Evolutionary conservation across 495 filamentous ascomycete genomes (phyloP).

Genomic region (Aspergillus incahuasiensis): DNA sequence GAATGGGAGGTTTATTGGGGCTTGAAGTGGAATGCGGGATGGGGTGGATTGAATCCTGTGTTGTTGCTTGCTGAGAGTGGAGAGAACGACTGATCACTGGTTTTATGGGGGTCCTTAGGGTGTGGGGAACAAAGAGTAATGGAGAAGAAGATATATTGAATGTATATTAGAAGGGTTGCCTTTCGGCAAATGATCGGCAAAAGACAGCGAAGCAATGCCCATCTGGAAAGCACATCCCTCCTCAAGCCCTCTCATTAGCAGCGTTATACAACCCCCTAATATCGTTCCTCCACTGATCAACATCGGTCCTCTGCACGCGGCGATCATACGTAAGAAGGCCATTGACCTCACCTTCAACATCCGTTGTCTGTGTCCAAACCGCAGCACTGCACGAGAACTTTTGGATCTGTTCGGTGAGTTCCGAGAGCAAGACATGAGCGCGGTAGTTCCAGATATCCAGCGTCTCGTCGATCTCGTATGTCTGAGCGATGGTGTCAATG

Average conservation of each 20-base stretch:
- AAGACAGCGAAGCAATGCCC: too few relatives aligned
- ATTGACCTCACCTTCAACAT: conserved; percentile 73
- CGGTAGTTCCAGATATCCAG: conserved; percentile 64
- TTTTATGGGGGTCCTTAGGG: too few relatives aligned
- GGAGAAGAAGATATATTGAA: too few relatives aligned
- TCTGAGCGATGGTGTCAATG: conserved; percentile 55
- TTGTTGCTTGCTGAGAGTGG: too few relatives aligned
- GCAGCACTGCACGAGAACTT: conserved; percentile 54
- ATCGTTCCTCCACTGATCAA: conserved; percentile 55
- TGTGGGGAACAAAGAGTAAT: too few relatives aligned
- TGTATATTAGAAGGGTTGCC: too few relatives aligned
- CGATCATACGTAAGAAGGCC: conserved; percentile 66
- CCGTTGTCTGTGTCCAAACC: conserved; percentile 64
- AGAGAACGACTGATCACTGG: too few relatives aligned
- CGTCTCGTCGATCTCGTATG: conserved; percentile 57
- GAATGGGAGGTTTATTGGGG: neutral
- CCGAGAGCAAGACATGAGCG: conserved; percentile 45
- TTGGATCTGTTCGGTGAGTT: conserved; percentile 54
- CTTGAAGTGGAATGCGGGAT: too few relatives aligned
- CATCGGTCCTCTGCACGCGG: conserved; percentile 47
- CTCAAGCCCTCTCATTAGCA: conserved; percentile 22
- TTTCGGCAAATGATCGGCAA: too few relatives aligned
- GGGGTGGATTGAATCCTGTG: too few relatives aligned
- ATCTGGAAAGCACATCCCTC: too few relatives aligned
- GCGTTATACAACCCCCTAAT: conserved; percentile 56